phyloP scores from a whole-genome alignment of 345 rosid species.

The Linum lewisii region DNA sequence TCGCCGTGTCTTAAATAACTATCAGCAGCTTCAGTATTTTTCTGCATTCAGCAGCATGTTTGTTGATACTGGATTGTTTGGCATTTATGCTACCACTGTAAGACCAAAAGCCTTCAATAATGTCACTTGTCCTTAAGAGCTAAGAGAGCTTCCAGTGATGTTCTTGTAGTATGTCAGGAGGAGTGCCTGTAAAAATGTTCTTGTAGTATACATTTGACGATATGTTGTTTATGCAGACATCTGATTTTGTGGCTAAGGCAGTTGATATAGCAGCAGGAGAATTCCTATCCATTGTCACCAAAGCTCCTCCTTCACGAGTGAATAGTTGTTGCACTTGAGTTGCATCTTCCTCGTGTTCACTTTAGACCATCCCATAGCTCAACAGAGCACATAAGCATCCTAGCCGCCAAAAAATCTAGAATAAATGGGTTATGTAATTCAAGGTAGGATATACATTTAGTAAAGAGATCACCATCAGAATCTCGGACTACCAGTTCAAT shows the following conservation, averaged over 20 bases:
- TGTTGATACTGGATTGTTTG: conserved; percentile 63
- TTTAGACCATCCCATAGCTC: no score
- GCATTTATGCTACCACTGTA: conserved; percentile 71
- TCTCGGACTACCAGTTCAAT: no score
- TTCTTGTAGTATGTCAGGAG: neutral
- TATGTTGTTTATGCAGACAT: conserved; percentile 35
- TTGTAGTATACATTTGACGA: conserved; percentile 1
- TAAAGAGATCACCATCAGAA: no score
- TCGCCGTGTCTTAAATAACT: conserved; percentile 59
- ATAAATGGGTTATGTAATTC: no score
- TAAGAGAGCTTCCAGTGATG: no score
- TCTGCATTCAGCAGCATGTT: conserved; percentile 79
- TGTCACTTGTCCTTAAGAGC: neutral
- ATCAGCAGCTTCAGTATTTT: conserved; percentile 64
- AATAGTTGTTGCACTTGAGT: no score
- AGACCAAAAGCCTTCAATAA: conserved; percentile 15
- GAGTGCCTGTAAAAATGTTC: neutral
- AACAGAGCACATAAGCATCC: no score
- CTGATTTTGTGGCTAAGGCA: conserved; percentile 56
- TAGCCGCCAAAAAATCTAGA: no score
- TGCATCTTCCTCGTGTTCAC: no score
- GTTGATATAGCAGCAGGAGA: conserved; percentile 60
- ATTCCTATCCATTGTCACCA: conserved; percentile 55
- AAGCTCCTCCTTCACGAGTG: no score
- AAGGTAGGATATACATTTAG: no score